Evolutionary conservation across 345 rosid species (phyloP).

Genomic region (Acer negundo): DNA sequence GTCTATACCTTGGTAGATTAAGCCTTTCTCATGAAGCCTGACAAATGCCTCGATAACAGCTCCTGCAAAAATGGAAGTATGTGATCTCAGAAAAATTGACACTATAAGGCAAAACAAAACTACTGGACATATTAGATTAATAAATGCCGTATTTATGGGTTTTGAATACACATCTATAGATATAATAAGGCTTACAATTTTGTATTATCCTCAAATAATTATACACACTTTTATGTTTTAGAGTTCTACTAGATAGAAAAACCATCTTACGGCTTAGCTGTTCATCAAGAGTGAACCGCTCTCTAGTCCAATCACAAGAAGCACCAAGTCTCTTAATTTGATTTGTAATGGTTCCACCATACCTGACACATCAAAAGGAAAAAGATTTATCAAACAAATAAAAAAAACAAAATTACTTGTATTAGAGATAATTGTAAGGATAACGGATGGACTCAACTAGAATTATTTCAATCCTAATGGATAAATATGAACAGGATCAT

Average conservation of each 20-base stretch:
- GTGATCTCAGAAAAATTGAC: slow-evolving; percentile 37
- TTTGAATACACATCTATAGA: not conserved
- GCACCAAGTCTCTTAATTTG: slow-evolving; percentile 98
- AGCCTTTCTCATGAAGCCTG: slow-evolving; percentile 90
- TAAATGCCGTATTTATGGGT: not conserved
- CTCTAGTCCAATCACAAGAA: slow-evolving; percentile 98
- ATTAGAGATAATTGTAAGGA: not conserved
- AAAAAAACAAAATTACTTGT: slow-evolving; percentile 4
- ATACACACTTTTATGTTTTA: slow-evolving; percentile 11
- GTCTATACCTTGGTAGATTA: slow-evolving; percentile 81
- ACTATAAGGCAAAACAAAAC: not conserved
- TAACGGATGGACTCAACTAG: not conserved
- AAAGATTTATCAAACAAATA: not conserved
- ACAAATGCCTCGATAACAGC: slow-evolving; percentile 93
- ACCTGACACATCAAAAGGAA: slow-evolving; percentile 46
- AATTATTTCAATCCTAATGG: not conserved
- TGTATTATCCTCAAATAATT: not conserved
- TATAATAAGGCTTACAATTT: not conserved
- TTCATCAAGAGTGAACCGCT: slow-evolving; percentile 94
- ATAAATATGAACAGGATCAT: slow-evolving; percentile 1
- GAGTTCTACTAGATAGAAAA: slow-evolving; percentile 39
- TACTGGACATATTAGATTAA: not conserved
- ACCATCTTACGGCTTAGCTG: slow-evolving; percentile 93
- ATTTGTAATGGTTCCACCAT: slow-evolving; percentile 90
- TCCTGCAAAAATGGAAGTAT: slow-evolving; percentile 47